Evolutionary conservation across 768 basidiomycete species (phyloP), one percentile per base, ranked within the genome.

Genomic region (Agrocybe praecox): DNA sequence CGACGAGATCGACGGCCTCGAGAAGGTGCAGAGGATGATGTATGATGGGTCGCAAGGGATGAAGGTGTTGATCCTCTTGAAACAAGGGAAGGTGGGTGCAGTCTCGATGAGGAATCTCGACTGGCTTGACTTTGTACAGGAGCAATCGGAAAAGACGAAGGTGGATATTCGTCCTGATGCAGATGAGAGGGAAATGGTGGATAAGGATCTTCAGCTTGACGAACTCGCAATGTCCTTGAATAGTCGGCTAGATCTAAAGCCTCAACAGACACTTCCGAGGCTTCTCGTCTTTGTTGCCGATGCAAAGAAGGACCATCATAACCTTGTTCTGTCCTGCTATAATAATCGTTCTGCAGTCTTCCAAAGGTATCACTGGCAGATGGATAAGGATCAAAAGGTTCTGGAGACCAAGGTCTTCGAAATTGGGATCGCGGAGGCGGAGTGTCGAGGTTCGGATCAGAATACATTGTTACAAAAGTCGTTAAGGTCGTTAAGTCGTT

Each of bases 181-280:
- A 62, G 47, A 46, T 65, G 62, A 17, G 68, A 63, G 21, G 64
- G 67, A 49, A 71, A 70, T 11, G 69, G 56, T 12, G 72, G 74
- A 56, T 73, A 74, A 24, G 68, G 70, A 61, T 74, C 72, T 47
- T 70, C 61, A 46, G 66, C 61, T 64, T 71, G 70, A 57, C 76
- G 69, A 32, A 71, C 52, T 40, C 75, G 71, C 21, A 87, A 74
- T 18, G 82, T 83, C 57, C 67, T 72, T 7, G 86, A 77, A 69
- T 89, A 90, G 67, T 89, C 88, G 29, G 87, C 87, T 21, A 90
- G 76, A 70, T 90, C 88, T 53, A 89, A 78, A 2, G 87, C 87
- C 65, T 89, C 87, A 1, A 89, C 79, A 53, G 86, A 88, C 23
- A 77, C 79, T 56, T 89, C 88, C 6, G 87, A 86, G 4, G 80